Conservation (phyloP, 106 monocot genomes). For the Amphibolis antarctica region DNA sequence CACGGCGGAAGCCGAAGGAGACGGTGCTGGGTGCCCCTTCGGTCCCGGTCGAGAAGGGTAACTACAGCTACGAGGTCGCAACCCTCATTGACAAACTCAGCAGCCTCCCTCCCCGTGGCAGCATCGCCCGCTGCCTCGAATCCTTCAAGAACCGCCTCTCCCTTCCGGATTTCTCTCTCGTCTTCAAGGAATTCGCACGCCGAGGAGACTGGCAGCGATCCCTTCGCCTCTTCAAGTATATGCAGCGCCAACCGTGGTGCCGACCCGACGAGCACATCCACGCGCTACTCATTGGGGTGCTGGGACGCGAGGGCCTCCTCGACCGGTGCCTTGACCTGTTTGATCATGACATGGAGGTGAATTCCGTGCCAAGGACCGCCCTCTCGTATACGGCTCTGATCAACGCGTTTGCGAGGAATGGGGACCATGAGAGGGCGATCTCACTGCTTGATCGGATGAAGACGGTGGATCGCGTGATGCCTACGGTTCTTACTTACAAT, state of each 20-base stretch:
- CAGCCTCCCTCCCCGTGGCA: slow-evolving; percentile 85
- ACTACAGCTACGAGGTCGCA: slow-evolving; percentile 76
- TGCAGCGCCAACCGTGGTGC: slow-evolving; percentile 95
- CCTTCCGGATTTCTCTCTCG: slow-evolving; percentile 69
- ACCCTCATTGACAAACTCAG: slow-evolving; percentile 85
- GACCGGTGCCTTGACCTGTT: slow-evolving; percentile 73
- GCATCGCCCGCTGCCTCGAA: slow-evolving; percentile 90
- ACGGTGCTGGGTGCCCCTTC: slow-evolving; percentile 45
- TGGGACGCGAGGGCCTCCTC: slow-evolving; percentile 63
- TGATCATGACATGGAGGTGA: slow-evolving; percentile 46
- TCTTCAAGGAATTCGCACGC: slow-evolving; percentile 83
- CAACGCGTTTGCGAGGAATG: slow-evolving; percentile 68
- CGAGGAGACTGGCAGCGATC: slow-evolving; percentile 96
- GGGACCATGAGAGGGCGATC: slow-evolving; percentile 38
- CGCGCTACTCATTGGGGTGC: slow-evolving; percentile 75
- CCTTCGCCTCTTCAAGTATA: slow-evolving; percentile 95
- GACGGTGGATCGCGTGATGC: slow-evolving; percentile 34
- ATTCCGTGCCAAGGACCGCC: slow-evolving; percentile 48
- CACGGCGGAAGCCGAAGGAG: slow-evolving; percentile 38
- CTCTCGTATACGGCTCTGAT: slow-evolving; percentile 84
- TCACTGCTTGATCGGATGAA: slow-evolving; percentile 63
- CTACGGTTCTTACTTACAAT: slow-evolving; percentile 79
- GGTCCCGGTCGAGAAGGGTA: slow-evolving; percentile 47
- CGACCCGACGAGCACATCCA: slow-evolving; percentile 94
- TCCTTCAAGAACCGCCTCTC: slow-evolving; percentile 66